These are phyloP conservation scores for Aspergillus sclerotioniger DNA, from an alignment of 495 filamentous ascomycete genomes.

Conservation along the genomic window DNA sequence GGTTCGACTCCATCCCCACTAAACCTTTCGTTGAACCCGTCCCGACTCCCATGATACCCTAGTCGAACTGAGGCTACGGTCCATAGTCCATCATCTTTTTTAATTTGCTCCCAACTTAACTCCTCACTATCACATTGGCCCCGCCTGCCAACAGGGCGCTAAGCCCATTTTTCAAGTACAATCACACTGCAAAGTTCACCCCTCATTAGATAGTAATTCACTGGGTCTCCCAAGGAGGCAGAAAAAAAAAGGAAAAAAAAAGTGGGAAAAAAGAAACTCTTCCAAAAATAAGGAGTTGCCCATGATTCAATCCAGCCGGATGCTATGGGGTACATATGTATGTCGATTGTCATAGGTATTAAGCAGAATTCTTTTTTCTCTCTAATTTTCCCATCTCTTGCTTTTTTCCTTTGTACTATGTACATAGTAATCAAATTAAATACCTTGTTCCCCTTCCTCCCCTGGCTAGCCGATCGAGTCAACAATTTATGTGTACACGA, in stretches of 20 bases:
- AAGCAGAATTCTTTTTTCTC: too few species aligned
- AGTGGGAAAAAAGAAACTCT: too few species aligned
- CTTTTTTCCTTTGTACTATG: too few species aligned
- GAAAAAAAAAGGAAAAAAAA: neutral
- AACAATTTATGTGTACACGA: too few species aligned
- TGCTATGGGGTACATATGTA: too few species aligned
- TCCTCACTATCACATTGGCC: conserved; percentile 13
- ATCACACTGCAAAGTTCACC: neutral
- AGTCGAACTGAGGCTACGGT: neutral
- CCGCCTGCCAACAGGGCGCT: conserved; percentile 12
- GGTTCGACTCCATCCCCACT: conserved; percentile 20
- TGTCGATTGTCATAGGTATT: too few species aligned
- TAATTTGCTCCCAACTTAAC: neutral
- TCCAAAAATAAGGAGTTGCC: too few species aligned
- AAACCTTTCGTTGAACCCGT: conserved; percentile 6
- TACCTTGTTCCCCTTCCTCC: too few species aligned
- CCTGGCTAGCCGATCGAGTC: too few species aligned
- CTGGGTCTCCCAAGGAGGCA: neutral
- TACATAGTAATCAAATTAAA: too few species aligned
- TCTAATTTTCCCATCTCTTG: too few species aligned
- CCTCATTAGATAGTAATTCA: neutral
- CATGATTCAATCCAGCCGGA: too few species aligned
- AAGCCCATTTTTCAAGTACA: neutral
- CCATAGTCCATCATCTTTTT: conserved; percentile 2
- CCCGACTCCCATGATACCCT: conserved; percentile 8